These are phyloP conservation scores for Solanum hybrid DNA, from an alignment of 305 asterid species.

Conservation along the genomic window DNA sequence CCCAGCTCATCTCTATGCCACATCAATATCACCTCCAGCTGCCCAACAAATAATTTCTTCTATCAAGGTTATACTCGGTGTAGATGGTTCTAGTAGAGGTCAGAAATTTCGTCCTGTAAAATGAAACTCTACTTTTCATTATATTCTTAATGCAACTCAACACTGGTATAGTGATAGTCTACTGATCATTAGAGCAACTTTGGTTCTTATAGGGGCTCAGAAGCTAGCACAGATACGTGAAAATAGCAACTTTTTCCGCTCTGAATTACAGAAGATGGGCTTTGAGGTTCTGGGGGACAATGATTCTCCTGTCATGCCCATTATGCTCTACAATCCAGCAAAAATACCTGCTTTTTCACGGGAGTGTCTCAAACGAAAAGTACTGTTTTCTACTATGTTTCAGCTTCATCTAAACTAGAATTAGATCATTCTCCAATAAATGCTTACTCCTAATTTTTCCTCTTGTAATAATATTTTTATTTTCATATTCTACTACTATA, in stretches of 20 bases:
- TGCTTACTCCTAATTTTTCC: neutral
- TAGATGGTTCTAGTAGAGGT: slow-evolving; percentile 97
- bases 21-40: slow-evolving; percentile 93
- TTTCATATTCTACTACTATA: slow-evolving; percentile 14
- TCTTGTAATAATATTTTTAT: slow-evolving; percentile 19
- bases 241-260: slow-evolving; percentile 86
- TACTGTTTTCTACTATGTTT: slow-evolving; percentile 14
- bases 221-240: slow-evolving; percentile 81
- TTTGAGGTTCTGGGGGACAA: slow-evolving; percentile 96
- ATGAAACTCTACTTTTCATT: slow-evolving; percentile 4
- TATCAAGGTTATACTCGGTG: slow-evolving; percentile 84
- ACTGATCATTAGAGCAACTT: neutral
- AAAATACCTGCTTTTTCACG: slow-evolving; percentile 96
- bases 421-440: neutral
- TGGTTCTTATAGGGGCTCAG: slow-evolving; percentile 58
- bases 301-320: slow-evolving; percentile 97
- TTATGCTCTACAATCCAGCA: slow-evolving; percentile 92
- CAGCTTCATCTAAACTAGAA: neutral
- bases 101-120: slow-evolving; percentile 5
- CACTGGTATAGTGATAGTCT: neutral
- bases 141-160: neutral
- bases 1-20: slow-evolving; percentile 97
- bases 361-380: slow-evolving; percentile 73
- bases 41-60: slow-evolving; percentile 93
- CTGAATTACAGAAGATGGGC: slow-evolving; percentile 94